A percentile compares a stretch with the other conserved stretches of the same genome.
These are phyloP conservation scores for Isabelozyma heimii DNA, from an alignment of 805 yeast species.

Conservation along the genomic window DNA sequence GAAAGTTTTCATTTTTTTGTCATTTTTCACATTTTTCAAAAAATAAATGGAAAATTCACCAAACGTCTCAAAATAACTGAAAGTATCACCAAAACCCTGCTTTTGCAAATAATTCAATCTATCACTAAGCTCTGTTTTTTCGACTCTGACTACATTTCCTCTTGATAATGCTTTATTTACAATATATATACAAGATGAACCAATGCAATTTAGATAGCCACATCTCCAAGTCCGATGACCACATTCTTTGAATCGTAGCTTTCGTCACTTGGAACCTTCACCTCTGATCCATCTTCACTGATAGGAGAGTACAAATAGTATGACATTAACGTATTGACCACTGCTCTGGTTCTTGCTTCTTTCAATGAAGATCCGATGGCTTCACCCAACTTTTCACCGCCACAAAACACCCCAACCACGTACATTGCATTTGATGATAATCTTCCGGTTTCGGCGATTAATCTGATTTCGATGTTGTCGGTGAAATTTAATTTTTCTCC, in stretches of 20 bases:
- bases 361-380: constrained; percentile 88
- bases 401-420: constrained; percentile 89
- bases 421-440: constrained; percentile 77
- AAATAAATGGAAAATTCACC: not conserved
- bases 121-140: no score
- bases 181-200: not conserved
- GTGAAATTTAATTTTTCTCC: constrained; percentile 73
- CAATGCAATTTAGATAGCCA: constrained; percentile 28
- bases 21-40: not conserved
- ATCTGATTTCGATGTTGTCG: constrained; percentile 69
- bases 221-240: constrained; percentile 43
- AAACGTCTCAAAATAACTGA: not conserved
- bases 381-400: constrained; percentile 81
- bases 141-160: not conserved
- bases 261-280: constrained; percentile 61
- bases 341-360: constrained; percentile 91
- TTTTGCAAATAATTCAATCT: no score
- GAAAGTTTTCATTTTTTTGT: not conserved
- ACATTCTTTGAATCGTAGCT: constrained; percentile 36
- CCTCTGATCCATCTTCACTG: constrained; percentile 36
- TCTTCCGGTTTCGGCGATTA: constrained; percentile 93
- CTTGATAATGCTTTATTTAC: not conserved
- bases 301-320: constrained; percentile 91
- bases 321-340: constrained; percentile 83
- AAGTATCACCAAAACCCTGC: no score